Evolutionary conservation across 495 filamentous ascomycete species (phyloP), one percentile per base, ranked within the genome.

Genomic region (Hapsidospora chrysogenum): DNA sequence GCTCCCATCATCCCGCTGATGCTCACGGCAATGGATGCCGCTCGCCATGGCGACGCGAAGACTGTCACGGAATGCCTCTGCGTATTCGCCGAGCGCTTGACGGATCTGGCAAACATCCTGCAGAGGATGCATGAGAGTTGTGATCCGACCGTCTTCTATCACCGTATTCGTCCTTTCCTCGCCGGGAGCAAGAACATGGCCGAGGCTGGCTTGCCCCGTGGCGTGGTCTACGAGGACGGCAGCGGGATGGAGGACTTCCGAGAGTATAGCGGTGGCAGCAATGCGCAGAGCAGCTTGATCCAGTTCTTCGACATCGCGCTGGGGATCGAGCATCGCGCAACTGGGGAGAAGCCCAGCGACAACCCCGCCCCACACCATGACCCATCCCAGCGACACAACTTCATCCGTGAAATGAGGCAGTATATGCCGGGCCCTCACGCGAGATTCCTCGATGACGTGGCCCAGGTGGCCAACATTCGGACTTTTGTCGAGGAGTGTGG

Each of bases 161-260:
- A 93, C 53, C 75, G 75, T 29, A 87, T 99, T 44, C 75, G 89
- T 14, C 92, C 89, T 0, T 96, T 92, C 53, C 68, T 99, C 2
- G 87, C 89, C 6, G 89, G 89, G 3, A 83, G 82, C 49, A 93
- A 93, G 66, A 95, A 95, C 50, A 99, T 99, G 89, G 74, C 64
- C 20, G 83, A 85, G 34, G 89, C 86, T 0, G 89, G 89, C 0
- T 58, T 99, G 5, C 85, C 92, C 0, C 64, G 75, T 43, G 89
- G 89, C 0, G 72, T 97, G 11, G 57, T 85, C 8, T 95, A 93
- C 46, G 86, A 95, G 38, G 70, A 83, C 36, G 81, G 81, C 15
- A 64, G 57, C 2, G 72, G 72, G 19, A 58, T 61, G 6, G 70
- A 75, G 2, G 52, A 65, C 2, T 93, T 80, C 50, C 66, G 78